Conservation (phyloP, 257 asterid genomes). For the Solanum microdontum region DNA sequence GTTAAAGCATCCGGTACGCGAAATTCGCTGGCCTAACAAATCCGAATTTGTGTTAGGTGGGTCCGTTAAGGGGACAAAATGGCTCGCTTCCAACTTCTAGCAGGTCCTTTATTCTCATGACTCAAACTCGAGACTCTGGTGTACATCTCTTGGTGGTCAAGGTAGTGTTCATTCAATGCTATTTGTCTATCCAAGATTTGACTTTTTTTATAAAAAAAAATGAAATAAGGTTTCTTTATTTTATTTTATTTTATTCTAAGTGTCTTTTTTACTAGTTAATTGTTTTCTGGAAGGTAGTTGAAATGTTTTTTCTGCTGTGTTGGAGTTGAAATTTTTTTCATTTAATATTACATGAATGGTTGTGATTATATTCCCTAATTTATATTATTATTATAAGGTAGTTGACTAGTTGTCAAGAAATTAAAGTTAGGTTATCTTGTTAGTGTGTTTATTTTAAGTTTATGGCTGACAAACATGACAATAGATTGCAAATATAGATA, state of each 20-base stretch:
- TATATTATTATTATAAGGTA: not conserved
- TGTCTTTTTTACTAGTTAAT: not conserved
- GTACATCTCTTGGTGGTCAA: not conserved
- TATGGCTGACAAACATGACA: not conserved
- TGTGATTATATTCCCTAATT: not conserved
- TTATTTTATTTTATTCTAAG: not conserved
- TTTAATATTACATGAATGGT: not conserved
- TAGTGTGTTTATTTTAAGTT: not conserved
- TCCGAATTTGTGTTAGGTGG: rapidly evolving
- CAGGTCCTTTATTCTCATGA: not conserved
- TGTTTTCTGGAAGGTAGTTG: not conserved
- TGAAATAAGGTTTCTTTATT: not conserved
- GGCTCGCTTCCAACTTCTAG: not conserved
- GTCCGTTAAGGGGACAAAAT: rapidly evolving
- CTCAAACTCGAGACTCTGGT: not conserved
- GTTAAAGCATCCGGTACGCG: not conserved
- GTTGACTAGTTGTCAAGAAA: not conserved
- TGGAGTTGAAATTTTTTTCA: not conserved
- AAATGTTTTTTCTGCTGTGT: not conserved
- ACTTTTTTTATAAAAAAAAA: not conserved
- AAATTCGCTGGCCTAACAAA: rapidly evolving
- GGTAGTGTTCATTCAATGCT: not conserved
- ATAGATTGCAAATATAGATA: not conserved
- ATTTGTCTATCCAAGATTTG: not conserved
- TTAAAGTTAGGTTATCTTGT: not conserved